phyloP scores from a whole-genome alignment of 208 protist species.

The Acanthamoeba quina region DNA sequence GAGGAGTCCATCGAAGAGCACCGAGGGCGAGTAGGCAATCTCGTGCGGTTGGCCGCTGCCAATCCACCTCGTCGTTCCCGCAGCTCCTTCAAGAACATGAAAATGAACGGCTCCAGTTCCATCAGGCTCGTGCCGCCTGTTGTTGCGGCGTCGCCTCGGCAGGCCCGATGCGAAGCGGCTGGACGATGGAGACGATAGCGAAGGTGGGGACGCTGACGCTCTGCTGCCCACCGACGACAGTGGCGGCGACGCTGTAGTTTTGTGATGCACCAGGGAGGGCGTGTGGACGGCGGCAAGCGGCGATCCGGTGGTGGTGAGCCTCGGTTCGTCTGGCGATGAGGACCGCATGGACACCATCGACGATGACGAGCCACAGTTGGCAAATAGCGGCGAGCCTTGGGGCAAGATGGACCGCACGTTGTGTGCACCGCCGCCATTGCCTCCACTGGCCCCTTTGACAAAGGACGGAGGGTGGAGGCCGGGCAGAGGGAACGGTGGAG shows the following conservation, averaged over 20 bases:
- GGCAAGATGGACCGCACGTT: neutral
- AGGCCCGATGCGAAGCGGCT: neutral
- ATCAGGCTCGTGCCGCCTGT: neutral
- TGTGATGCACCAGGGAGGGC: neutral
- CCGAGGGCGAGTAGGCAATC: slow-evolving; percentile 31
- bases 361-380: neutral
- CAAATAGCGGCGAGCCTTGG: neutral
- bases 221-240: neutral
- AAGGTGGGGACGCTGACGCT: neutral
- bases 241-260: no score
- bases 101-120: slow-evolving; percentile 29
- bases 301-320: neutral
- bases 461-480: neutral
- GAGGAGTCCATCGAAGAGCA: neutral
- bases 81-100: slow-evolving; percentile 61
- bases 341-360: neutral
- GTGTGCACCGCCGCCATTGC: neutral
- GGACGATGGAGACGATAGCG: neutral
- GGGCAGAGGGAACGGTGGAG: slow-evolving; percentile 5
- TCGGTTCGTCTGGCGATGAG: neutral
- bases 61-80: slow-evolving; percentile 12
- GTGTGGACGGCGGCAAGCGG: neutral
- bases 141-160: neutral
- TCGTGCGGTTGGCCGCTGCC: neutral
- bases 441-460: neutral